These are phyloP conservation scores for Cladosporium sp. DNA, from an alignment of 2,329 filamentous ascomycete genomes.

Conservation along the genomic window DNA sequence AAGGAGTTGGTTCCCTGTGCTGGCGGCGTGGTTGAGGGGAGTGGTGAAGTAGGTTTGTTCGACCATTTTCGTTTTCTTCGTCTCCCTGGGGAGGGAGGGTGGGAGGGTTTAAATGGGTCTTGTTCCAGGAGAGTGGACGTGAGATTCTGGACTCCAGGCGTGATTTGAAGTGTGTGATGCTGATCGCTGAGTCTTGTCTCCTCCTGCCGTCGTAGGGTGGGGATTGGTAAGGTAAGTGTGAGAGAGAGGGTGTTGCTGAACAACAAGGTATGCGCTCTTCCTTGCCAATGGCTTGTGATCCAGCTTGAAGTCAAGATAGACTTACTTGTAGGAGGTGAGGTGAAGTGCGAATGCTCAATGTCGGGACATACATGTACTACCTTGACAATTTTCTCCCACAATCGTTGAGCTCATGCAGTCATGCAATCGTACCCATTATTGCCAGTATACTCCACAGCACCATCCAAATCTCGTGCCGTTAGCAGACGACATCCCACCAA, in stretches of 20 bases:
- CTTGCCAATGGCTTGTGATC: background rate
- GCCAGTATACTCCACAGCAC: background rate
- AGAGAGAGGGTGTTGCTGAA: background rate
- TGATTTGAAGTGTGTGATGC: background rate
- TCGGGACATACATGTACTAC: background rate
- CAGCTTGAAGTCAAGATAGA: too few relatives aligned
- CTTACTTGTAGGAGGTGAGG: too few relatives aligned
- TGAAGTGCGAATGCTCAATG: too few relatives aligned
- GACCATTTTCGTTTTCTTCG: background rate
- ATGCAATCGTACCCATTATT: background rate
- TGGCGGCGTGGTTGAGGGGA: constrained; percentile 51
- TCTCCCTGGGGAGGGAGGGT: too few relatives aligned
- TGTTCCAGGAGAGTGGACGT: too few relatives aligned
- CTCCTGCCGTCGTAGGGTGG: too few relatives aligned
- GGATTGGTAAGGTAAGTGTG: too few relatives aligned
- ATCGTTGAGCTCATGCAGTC: constrained; percentile 8
- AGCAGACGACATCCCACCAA: background rate
- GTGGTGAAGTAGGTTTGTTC: constrained; percentile 53
- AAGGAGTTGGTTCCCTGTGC: constrained; percentile 28
- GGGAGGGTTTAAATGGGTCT: too few relatives aligned
- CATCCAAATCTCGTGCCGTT: background rate
- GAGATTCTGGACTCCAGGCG: too few relatives aligned
- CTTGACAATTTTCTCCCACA: background rate
- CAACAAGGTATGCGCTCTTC: too few relatives aligned
- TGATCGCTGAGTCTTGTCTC: background rate